Evolutionary conservation across 2,329 filamentous ascomycete species (phyloP), one percentile per base, ranked within the genome.

Genomic region (Aspergillus brasiliensis): DNA sequence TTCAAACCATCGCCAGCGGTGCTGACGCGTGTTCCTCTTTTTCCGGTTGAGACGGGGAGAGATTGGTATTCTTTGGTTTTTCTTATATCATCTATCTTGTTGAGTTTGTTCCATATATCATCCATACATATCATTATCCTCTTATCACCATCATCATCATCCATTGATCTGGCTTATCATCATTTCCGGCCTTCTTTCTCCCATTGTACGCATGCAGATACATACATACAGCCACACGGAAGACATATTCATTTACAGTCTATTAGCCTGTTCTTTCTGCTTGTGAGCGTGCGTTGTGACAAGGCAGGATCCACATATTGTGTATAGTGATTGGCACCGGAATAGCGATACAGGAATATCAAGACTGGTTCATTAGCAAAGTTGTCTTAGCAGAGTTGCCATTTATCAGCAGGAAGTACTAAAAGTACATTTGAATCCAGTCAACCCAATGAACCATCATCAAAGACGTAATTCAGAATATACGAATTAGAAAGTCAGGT

Each of bases 21-120:
- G 60, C 62, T 69, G 60, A 60, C 56, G 58, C 62, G 58, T 57
- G 15, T 61, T 34, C 21, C 44, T 48, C 46, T 48, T 48, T 48
- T 49, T 49, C 46, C 46, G 46, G 46, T 27, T 25, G 23, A 48
- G 46, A 44, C 27, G 38, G 52, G 7, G 40, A 46, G 27, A 55
- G 52, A 46, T 31, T 55, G 52, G 37, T 55, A 42, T 44, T 25
- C n/a, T 46, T 28, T 25, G 38, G 27, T 60, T 48, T 56, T 42
- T 42, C 42, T 56, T 62, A 54, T 38, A 44, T 56, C 31, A 34
- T 34, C 31, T 34, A 34, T 53, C 42, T 51, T 59, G 38, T 28
- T 21, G 49, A 51, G 56, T 59, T 40, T 21, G 40, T 44, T 56
- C 49, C 28, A 58, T 54, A 53, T 28, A 38, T 27, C 27, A 19